phyloP scores from a whole-genome alignment of 768 basidiomycete genomes.

The Galerina sulciceps region DNA sequence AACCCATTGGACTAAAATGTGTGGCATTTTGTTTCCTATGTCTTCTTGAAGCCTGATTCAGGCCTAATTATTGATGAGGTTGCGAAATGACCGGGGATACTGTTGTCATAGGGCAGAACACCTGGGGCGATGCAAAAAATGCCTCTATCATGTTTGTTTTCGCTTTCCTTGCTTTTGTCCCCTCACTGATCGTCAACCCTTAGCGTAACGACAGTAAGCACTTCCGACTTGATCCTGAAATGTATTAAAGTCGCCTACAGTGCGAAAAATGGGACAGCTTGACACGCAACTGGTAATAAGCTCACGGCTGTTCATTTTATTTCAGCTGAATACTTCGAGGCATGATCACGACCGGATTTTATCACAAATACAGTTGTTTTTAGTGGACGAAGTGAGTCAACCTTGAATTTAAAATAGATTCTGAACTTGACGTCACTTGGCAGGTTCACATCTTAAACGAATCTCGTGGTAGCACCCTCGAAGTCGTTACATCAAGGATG shows the following conservation, averaged over 20 bases:
- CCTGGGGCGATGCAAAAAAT: slow-evolving; percentile 75
- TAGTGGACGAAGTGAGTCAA: slow-evolving; percentile 82
- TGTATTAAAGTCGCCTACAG: slow-evolving; percentile 35
- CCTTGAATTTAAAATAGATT: not conserved
- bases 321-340: slow-evolving; percentile 33
- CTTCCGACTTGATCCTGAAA: not conserved
- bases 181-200: slow-evolving; percentile 3
- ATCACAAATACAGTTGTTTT: slow-evolving; percentile 75
- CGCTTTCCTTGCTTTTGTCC: not conserved
- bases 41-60: not conserved
- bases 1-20: slow-evolving; percentile 79
- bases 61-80: slow-evolving; percentile 54
- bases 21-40: not conserved
- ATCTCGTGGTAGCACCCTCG: slow-evolving; percentile 86
- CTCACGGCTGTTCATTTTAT: not conserved
- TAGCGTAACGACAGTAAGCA: slow-evolving; percentile 78
- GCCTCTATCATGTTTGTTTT: slow-evolving; percentile 78
- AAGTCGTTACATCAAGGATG: slow-evolving; percentile 96
- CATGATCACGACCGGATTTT: slow-evolving; percentile 67
- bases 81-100: slow-evolving; percentile 95
- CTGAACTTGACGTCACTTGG: not conserved
- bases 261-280: slow-evolving; percentile 98
- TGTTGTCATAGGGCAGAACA: slow-evolving; percentile 60
- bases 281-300: slow-evolving; percentile 79
- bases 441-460: slow-evolving; percentile 95